phyloP scores from a whole-genome alignment of 768 basidiomycete species.

The Trametes maxima region DNA sequence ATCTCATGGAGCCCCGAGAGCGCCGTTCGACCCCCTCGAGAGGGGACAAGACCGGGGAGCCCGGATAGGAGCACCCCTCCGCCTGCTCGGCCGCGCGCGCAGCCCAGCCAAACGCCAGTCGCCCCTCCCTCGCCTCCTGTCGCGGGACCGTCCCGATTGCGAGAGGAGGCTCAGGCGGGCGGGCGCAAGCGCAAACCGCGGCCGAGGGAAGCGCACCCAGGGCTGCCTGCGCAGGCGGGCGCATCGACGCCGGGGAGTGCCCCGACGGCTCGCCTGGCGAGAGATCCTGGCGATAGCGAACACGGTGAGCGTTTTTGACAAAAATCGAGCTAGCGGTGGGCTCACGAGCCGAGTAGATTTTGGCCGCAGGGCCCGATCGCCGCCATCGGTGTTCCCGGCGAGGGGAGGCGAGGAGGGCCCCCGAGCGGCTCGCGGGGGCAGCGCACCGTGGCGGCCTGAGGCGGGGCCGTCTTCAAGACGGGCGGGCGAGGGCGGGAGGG shows the following conservation, averaged over 20 bases:
- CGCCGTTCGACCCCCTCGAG: neutral
- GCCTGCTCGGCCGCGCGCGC: neutral
- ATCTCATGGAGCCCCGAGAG: slow-evolving; percentile 13
- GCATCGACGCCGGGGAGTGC: neutral
- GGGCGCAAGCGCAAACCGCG: slow-evolving; percentile 10
- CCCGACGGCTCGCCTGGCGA: neutral
- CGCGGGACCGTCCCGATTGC: slow-evolving; percentile 17
- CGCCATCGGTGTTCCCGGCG: neutral
- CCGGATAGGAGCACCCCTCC: slow-evolving; percentile 17
- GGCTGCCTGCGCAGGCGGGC: neutral
- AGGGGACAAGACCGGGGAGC: slow-evolving; percentile 1
- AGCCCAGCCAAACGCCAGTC: neutral
- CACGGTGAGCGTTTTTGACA: slow-evolving; percentile 7
- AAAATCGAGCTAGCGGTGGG: neutral
- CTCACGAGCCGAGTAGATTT: slow-evolving; percentile 3
- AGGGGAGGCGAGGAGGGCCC: slow-evolving; percentile 3
- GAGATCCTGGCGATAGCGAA: neutral
- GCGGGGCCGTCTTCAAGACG: slow-evolving; percentile 13
- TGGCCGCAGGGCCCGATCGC: slow-evolving; percentile 11
- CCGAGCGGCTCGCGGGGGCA: neutral
- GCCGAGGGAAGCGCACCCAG: slow-evolving; percentile 4
- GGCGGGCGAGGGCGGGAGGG: slow-evolving; percentile 5
- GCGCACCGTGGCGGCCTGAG: neutral
- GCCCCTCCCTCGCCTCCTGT: slow-evolving; percentile 12
- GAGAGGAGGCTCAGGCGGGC: slow-evolving; percentile 4